Percentiles rank a stretch among this genome's conserved stretches.
Evolutionary conservation across 2,329 filamentous ascomycete genomes (phyloP).

Genomic region (Pseudogymnoascus sp.): DNA sequence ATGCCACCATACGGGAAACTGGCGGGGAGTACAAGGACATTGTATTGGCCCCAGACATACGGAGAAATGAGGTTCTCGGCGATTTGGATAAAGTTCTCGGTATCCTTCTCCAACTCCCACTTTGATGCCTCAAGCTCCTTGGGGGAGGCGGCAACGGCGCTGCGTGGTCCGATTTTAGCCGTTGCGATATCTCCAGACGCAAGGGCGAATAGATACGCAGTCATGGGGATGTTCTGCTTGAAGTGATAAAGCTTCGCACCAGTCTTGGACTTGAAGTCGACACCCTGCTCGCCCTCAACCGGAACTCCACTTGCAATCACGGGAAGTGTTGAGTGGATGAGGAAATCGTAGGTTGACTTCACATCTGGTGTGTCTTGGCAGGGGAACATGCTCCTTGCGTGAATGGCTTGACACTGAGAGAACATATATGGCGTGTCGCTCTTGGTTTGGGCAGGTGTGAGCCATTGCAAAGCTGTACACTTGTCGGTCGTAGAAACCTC

Average conservation of each 20-base stretch:
- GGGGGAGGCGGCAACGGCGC: constrained; percentile 77
- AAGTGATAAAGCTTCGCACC: constrained; percentile 66
- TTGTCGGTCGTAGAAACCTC: constrained; percentile 72
- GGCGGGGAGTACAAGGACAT: constrained; percentile 80
- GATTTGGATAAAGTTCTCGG: constrained; percentile 83
- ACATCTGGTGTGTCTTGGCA: constrained; percentile 97
- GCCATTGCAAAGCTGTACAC: constrained; percentile 92
- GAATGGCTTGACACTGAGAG: constrained; percentile 94
- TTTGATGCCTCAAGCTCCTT: constrained; percentile 77
- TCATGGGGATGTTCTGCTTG: constrained; percentile 85
- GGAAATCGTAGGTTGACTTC: constrained; percentile 90
- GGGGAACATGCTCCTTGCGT: constrained; percentile 86
- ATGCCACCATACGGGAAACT: constrained; percentile 78
- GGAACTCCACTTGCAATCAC: constrained; percentile 85
- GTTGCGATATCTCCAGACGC: constrained; percentile 78
- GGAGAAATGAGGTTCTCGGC: constrained; percentile 77
- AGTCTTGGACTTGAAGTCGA: constrained; percentile 41
- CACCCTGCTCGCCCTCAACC: constrained; percentile 39
- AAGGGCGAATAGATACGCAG: constrained; percentile 89
- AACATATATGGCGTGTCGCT: constrained; percentile 99
- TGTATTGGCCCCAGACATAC: constrained; percentile 93
- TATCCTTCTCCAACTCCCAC: constrained; percentile 86
- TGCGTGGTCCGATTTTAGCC: constrained; percentile 79
- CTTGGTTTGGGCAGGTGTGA: constrained; percentile 85
- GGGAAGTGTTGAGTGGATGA: constrained; percentile 74